Evolutionary conservation across 2,329 filamentous ascomycete genomes (phyloP).

Genomic region (Malbranchea zuffiana): DNA sequence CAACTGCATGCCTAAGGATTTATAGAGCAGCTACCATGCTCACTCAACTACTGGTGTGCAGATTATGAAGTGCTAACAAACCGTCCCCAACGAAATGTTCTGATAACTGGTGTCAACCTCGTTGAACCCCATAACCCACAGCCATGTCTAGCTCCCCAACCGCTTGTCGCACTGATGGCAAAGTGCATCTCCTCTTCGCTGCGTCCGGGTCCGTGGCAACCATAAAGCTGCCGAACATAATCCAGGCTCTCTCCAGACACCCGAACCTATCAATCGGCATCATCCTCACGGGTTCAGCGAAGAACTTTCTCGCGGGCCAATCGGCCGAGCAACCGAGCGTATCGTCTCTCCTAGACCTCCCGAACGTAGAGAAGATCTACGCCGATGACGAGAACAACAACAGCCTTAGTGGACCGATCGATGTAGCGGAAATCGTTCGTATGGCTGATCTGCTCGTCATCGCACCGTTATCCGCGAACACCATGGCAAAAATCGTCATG

Average conservation of each 20-base stretch:
- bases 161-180: constrained; percentile 12
- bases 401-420: constrained; percentile 59
- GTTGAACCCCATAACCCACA: no score
- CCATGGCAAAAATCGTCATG: constrained; percentile 68
- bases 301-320: constrained; percentile 66
- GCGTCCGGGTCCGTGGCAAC: constrained; percentile 70
- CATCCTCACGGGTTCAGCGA: constrained; percentile 63
- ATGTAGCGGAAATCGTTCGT: constrained; percentile 79
- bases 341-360: constrained; percentile 45
- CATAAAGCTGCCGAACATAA: constrained; percentile 66
- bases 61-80: no score
- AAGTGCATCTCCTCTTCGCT: constrained; percentile 41
- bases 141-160: no score
- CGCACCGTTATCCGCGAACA: constrained; percentile 73
- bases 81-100: no score
- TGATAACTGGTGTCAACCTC: no score
- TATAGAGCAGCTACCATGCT: no score
- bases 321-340: constrained; percentile 64
- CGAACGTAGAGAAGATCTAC: constrained; percentile 72
- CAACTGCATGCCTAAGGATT: no score
- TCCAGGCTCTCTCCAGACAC: constrained; percentile 33
- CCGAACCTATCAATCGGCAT: constrained; percentile 66
- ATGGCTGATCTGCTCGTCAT: constrained; percentile 75
- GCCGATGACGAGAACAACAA: constrained; percentile 75
- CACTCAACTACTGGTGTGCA: no score